Percentiles rank a stretch among this genome's conserved stretches.
phyloP scores from a whole-genome alignment of 164 flowering plant species.

The Nelumbo lutea region DNA sequence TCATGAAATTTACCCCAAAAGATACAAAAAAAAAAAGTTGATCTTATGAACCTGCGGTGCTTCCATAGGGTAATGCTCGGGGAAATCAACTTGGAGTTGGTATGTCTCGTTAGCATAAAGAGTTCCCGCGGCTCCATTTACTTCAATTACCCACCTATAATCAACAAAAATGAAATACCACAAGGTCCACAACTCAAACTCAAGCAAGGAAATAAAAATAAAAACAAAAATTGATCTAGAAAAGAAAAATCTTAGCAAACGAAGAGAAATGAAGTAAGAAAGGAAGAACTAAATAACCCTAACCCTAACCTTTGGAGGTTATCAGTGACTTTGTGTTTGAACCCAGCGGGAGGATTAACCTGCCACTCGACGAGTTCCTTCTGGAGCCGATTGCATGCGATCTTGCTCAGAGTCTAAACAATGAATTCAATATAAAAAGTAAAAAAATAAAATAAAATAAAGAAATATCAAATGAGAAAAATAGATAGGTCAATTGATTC shows the following conservation, averaged over 20 bases:
- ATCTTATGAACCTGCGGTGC: conserved; percentile 62
- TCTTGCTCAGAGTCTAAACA: conserved; percentile 63
- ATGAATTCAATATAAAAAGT: background rate
- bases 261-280: background rate
- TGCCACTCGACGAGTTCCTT: conserved; percentile 88
- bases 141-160: conserved; percentile 72
- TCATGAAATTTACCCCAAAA: background rate
- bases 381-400: conserved; percentile 75
- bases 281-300: too few species aligned
- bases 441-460: background rate
- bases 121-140: conserved; percentile 72
- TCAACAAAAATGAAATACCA: background rate
- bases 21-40: background rate
- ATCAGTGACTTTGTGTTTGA: conserved; percentile 74
- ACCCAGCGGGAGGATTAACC: conserved; percentile 73
- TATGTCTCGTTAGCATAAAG: conserved; percentile 62
- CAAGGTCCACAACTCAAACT: background rate
- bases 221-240: background rate
- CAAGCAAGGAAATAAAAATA: conserved; percentile 1
- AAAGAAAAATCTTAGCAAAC: background rate
- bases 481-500: background rate
- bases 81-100: conserved; percentile 91
- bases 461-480: background rate
- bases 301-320: conserved; percentile 60
- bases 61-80: conserved; percentile 92